Evolutionary conservation across 2,329 filamentous ascomycete genomes (phyloP), one percentile per base, ranked within the genome.

Genomic region (Cordyceps tenuipes): DNA sequence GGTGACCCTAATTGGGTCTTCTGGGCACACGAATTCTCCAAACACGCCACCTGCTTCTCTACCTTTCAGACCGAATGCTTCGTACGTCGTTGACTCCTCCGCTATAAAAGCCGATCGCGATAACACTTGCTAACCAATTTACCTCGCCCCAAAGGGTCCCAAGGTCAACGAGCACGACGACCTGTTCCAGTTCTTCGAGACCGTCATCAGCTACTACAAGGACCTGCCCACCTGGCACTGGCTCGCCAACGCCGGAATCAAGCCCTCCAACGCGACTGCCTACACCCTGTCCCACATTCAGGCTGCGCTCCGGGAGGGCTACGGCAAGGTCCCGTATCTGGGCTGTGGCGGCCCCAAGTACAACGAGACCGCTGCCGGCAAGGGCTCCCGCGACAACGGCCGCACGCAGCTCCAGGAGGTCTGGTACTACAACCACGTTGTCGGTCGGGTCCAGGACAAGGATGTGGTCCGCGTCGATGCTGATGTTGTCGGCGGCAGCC

Each of bases 21-120:
- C 72, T 88, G 85, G 84, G 85, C 72, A 44, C 84, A 87, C 73
- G 84, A 88, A 68, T 87, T 85, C 75, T 79, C 76, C 72, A 88
- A 88, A 75, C 84, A 87, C 71, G 85, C 79, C 3, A 88, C 85
- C 15, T 89, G 85, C 76, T 88, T 75, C 75, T 83, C 79, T 51
- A 86, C 81, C 62, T 88, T 88, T 68, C 83, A 87, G 67, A 71
- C 77, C 6, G 78, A 82, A 34, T 89, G 86, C 78, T 88, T 86
- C 70, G 69, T 70, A 66, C 31, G 67, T 54, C 19, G 43, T 46
- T n/a, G 21, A 43, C 46, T 15, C 26, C 19, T 15, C 17, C 21
- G 46, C 8, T 39, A 7, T 23, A 5, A 34, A 46, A 4, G 2
- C 21, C 19, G 21, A 26, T 21, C 7, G n/a, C 12, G 21, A 17